Percentiles rank a stretch among this genome's conserved stretches.
These are phyloP conservation scores for Aspergillus sp. DNA, from an alignment of 2,329 filamentous ascomycete species.

Conservation along the genomic window DNA sequence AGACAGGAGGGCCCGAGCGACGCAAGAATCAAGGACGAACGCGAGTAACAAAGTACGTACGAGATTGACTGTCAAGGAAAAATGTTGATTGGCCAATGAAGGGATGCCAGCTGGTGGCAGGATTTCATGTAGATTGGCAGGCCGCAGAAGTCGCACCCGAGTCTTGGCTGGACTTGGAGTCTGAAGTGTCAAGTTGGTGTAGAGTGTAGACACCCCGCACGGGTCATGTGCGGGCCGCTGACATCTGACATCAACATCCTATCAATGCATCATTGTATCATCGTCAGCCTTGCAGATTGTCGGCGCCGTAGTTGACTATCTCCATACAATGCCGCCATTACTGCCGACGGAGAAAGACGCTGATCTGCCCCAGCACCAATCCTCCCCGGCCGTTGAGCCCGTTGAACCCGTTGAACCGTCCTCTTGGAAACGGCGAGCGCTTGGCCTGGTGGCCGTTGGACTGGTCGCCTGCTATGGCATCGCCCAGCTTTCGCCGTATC, in stretches of 20 bases:
- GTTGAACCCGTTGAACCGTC: background rate
- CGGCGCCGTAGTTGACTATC: too few species aligned
- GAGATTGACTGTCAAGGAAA: too few species aligned
- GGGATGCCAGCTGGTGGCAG: background rate
- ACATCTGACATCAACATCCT: background rate
- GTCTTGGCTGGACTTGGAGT: too few species aligned
- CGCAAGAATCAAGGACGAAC: too few species aligned
- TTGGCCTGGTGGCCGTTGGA: background rate
- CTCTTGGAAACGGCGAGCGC: slow-evolving; percentile 5
- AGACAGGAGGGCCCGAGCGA: too few species aligned
- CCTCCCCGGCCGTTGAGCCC: background rate
- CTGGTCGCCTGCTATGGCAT: slow-evolving; percentile 2
- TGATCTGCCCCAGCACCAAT: background rate
- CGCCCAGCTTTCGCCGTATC: background rate
- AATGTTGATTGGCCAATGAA: background rate
- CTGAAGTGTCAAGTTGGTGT: background rate
- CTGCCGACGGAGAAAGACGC: slow-evolving; percentile 1
- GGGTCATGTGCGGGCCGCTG: background rate
- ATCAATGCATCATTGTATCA: background rate
- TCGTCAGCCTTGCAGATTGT: too few species aligned
- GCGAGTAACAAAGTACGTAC: too few species aligned
- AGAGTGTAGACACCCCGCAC: background rate
- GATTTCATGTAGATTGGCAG: background rate
- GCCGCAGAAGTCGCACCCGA: background rate
- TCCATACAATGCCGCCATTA: too few species aligned